Percentiles rank a stretch among this genome's conserved stretches.
phyloP scores from a whole-genome alignment of 2,329 filamentous ascomycete species.

The Phyllosticta citriasiana region DNA sequence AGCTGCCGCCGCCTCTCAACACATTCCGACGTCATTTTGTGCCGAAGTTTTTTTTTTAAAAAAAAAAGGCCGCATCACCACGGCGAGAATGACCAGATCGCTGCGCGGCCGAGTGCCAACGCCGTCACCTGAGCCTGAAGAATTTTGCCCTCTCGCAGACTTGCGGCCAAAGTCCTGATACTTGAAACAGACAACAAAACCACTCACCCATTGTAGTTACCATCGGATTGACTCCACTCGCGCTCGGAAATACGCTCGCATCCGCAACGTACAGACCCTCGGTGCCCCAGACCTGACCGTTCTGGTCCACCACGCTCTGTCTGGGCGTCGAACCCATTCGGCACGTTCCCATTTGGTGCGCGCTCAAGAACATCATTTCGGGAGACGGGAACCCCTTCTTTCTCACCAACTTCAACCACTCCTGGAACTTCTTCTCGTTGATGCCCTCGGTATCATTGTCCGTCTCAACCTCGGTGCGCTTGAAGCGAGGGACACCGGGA shows the following conservation, averaged over 20 bases:
- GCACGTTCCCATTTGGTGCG: constrained; percentile 74
- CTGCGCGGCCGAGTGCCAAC: no score
- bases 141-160: not conserved
- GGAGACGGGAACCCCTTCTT: constrained; percentile 42
- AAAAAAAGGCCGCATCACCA: not conserved
- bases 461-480: constrained; percentile 8
- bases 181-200: not conserved
- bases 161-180: constrained; percentile 39
- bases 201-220: constrained; percentile 54
- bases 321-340: constrained; percentile 50
- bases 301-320: constrained; percentile 35
- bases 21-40: not conserved
- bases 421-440: constrained; percentile 49
- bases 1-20: not conserved
- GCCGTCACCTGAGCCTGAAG: not conserved
- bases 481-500: constrained; percentile 54
- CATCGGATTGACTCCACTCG: constrained; percentile 76
- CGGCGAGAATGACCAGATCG: not conserved
- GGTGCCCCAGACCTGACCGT: constrained; percentile 50
- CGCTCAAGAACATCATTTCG: constrained; percentile 50
- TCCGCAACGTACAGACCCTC: constrained; percentile 61
- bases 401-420: constrained; percentile 48
- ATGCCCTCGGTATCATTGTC: constrained; percentile 33
- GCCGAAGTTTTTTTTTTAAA: not conserved
- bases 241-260: constrained; percentile 64